Percentiles rank a stretch among this genome's conserved stretches.
phyloP scores from a whole-genome alignment of 2,329 filamentous ascomycete species.

The Nothopassalora personata region DNA sequence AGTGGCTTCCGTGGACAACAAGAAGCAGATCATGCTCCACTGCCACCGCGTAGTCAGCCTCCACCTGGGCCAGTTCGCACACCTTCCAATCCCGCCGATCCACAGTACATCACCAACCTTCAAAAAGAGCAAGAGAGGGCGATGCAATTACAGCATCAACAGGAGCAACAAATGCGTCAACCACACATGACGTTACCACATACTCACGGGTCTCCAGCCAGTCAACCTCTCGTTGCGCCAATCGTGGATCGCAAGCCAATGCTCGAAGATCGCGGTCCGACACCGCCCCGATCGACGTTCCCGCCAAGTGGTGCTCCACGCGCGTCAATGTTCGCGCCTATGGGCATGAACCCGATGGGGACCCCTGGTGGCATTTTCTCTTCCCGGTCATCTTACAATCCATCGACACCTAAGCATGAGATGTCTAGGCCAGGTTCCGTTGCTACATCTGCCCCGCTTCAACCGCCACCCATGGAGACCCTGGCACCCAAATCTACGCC shows the following conservation, averaged over 20 bases:
- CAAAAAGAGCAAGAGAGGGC: conserved; percentile 31
- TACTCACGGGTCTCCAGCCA: conserved; percentile 27
- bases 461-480: conserved; percentile 7
- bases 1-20: conserved; percentile 17
- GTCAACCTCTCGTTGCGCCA: conserved; percentile 17
- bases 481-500: conserved; percentile 16
- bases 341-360: neutral
- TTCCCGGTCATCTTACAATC: conserved; percentile 20
- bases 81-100: conserved; percentile 18
- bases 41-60: conserved; percentile 21
- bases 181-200: conserved; percentile 14
- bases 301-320: conserved; percentile 13
- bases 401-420: conserved; percentile 31
- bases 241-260: conserved; percentile 24
- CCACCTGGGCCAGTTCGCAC: conserved; percentile 17
- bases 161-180: conserved; percentile 16
- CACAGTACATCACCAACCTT: conserved; percentile 24
- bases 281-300: conserved; percentile 24
- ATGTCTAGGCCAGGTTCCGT: conserved; percentile 28
- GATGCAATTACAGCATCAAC: conserved; percentile 8
- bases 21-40: conserved; percentile 17
- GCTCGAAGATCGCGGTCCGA: conserved; percentile 28
- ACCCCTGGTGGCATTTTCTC: neutral
- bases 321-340: conserved; percentile 14
- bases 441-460: conserved; percentile 15